Evolutionary conservation across 140 eudicot species (phyloP).

Genomic region (Erigeron philadelphicus): DNA sequence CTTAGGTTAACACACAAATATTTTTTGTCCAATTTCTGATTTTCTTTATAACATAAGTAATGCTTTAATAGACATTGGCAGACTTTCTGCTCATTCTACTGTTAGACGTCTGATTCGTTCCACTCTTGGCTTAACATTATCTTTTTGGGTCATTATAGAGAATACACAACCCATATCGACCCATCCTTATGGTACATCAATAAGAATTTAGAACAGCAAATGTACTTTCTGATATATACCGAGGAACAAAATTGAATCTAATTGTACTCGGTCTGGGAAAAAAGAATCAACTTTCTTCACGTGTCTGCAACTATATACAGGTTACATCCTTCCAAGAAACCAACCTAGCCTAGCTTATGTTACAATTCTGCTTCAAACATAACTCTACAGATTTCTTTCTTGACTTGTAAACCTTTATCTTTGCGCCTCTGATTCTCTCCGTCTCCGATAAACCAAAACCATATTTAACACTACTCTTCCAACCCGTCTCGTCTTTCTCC

Average conservation of each 20-base stretch:
- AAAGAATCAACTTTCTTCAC: constrained; percentile 23
- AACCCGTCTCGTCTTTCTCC: constrained; percentile 51
- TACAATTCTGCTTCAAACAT: constrained; percentile 5
- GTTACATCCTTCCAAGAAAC: constrained; percentile 23
- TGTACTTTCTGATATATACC: constrained; percentile 2
- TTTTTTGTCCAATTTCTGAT: too few species aligned
- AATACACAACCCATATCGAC: too few species aligned
- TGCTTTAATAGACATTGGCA: too few species aligned
- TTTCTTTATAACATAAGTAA: too few species aligned
- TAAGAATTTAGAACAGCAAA: background rate
- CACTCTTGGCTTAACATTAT: too few species aligned
- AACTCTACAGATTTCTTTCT: constrained; percentile 11
- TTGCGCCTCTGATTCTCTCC: constrained; percentile 57
- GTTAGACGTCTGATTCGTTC: too few species aligned
- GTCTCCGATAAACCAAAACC: constrained; percentile 45
- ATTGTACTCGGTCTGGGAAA: constrained; percentile 3
- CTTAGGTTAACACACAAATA: too few species aligned
- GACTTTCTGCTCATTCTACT: too few species aligned
- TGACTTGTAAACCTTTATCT: constrained; percentile 24
- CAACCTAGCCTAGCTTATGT: constrained; percentile 16
- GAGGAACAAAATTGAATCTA: constrained; percentile 12
- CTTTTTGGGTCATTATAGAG: too few species aligned
- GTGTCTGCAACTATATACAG: constrained; percentile 14
- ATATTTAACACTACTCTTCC: constrained; percentile 56
- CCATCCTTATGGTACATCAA: too few species aligned